Evolutionary conservation across 2,329 filamentous ascomycete species (phyloP).

Genomic region (Penicillium sp.): DNA sequence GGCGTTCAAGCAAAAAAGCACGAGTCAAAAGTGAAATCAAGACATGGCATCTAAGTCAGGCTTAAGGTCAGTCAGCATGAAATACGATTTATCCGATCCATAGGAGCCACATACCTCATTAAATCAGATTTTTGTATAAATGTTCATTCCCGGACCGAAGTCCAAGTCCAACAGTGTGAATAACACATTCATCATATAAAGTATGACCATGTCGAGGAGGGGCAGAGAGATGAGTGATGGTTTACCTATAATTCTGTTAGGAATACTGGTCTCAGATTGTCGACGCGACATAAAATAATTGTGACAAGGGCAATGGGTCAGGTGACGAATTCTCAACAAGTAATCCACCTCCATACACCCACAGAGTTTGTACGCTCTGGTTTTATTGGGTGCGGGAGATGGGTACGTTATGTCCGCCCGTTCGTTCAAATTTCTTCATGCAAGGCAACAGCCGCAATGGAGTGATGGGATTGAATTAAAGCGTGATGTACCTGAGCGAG

Average conservation of each 20-base stretch:
- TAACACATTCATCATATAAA: conserved; percentile 63
- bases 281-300: conserved; percentile 10
- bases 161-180: conserved; percentile 68
- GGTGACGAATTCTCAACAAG: conserved; percentile 70
- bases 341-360: conserved; percentile 53
- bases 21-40: conserved; percentile 25
- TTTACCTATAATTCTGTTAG: conserved; percentile 29
- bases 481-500: conserved; percentile 34
- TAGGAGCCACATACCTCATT: conserved; percentile 55
- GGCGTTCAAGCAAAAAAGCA: conserved; percentile 20
- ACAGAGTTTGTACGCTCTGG: conserved; percentile 64
- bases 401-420: conserved; percentile 65
- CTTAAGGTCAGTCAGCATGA: conserved; percentile 38
- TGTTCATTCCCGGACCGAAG: conserved; percentile 57
- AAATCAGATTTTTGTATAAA: conserved; percentile 69
- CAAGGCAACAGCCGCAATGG: conserved; percentile 25
- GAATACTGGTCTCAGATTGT: conserved; percentile 17
- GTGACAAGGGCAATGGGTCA: conserved; percentile 45
- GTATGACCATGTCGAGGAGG: conserved; percentile 34
- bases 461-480: conserved; percentile 12
- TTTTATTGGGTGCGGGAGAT: conserved; percentile 52
- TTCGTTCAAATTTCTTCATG: conserved; percentile 67
- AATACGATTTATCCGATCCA: not conserved
- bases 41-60: conserved; percentile 44
- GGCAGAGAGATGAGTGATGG: conserved; percentile 13